Base-by-base conservation (phyloP, 2,329 filamentous ascomycete genomes). In the Aspergillus sp. region DNA sequence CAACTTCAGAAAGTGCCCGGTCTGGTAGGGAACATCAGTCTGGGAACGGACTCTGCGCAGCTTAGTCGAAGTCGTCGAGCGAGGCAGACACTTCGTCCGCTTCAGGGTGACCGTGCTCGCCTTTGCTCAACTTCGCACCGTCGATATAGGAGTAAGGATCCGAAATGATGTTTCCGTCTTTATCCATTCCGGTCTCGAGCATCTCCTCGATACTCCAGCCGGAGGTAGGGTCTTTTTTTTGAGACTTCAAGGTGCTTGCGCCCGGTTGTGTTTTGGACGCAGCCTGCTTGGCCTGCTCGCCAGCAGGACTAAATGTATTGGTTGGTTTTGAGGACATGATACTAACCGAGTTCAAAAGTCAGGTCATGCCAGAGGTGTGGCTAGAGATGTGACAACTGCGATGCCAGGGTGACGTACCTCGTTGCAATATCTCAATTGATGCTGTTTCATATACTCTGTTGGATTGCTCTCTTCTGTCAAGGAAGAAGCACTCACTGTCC, bases 81-180 rank as follows among this genome's bases (percentile, higher is more conserved):
- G 69, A 68, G 5, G 73, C 73, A 6, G 65, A 65, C 26, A 63
- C 68, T 11, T 71, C 44, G 57, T 75, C 72, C 7, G 63, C 57
- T 15, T 72, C 67, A 17, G 42, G 38, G 13, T 69, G 66, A 17
- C 60, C 54, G 20, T 59, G 48, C 20, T 61, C 55, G 13, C 57
- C 42, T 42, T 62, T 60, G 15, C 56, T 54, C 47, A 68, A 63
- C 45, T 63, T 65, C 4, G 38, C 53, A 4, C 63, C 66, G 48
- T 71, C 65, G 11, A 61, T 64, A 38, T 56, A 71, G 2, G 52
- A 56, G 1, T 63, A 38, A 15, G 45, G 58, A 24, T 75, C 68
- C n/a, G 71, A 67, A 3, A 69, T 68, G 0, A 71, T 68, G 34
- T 74, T 68, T 17, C 71, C 73, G n/a, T 64, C 13, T 13, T 64